phyloP scores from a whole-genome alignment of 2,329 filamentous ascomycete genomes.

The Exophiala alcalophila region DNA sequence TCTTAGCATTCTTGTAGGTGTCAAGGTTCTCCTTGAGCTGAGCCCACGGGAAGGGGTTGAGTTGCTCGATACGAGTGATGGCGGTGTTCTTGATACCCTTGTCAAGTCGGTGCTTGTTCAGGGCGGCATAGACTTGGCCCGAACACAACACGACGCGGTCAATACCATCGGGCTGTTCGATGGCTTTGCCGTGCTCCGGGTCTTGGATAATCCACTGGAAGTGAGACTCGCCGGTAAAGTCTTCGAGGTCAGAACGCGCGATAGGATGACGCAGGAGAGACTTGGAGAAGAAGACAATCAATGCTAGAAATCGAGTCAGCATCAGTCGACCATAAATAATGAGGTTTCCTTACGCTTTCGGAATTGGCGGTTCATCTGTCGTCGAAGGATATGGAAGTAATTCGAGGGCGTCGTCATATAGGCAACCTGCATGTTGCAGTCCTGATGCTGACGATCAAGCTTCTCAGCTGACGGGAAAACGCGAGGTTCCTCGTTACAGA shows the following conservation, averaged over 20 bases:
- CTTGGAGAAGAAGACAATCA: conserved; percentile 98
- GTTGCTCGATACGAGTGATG: conserved; percentile 92
- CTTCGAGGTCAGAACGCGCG: conserved; percentile 82
- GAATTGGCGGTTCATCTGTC: conserved; percentile 99
- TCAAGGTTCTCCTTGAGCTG: conserved; percentile 96
- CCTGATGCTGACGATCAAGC: conserved; percentile 94
- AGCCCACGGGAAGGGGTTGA: conserved; percentile 98
- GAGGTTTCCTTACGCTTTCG: conserved; percentile 77
- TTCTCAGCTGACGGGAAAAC: conserved; percentile 86
- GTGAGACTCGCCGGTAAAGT: conserved; percentile 85
- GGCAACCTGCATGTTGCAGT: conserved; percentile 98
- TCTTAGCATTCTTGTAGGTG: conserved; percentile 94
- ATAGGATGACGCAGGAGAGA: conserved; percentile 90
- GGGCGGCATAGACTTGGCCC: conserved; percentile 87
- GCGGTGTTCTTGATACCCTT: conserved; percentile 87
- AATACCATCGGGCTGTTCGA: conserved; percentile 79
- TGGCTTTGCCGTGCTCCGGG: conserved; percentile 71
- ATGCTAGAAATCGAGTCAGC: conserved; percentile 53
- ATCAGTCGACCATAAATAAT: neutral
- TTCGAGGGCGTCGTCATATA: conserved; percentile 97
- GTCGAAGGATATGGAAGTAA: conserved; percentile 90
- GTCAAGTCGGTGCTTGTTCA: conserved; percentile 85
- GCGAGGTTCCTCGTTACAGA: conserved; percentile 95
- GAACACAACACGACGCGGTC: conserved; percentile 92
- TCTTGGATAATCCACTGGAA: conserved; percentile 98